Conservation (phyloP, 352 stramenopile species). For the Phytophthora vignae region DNA sequence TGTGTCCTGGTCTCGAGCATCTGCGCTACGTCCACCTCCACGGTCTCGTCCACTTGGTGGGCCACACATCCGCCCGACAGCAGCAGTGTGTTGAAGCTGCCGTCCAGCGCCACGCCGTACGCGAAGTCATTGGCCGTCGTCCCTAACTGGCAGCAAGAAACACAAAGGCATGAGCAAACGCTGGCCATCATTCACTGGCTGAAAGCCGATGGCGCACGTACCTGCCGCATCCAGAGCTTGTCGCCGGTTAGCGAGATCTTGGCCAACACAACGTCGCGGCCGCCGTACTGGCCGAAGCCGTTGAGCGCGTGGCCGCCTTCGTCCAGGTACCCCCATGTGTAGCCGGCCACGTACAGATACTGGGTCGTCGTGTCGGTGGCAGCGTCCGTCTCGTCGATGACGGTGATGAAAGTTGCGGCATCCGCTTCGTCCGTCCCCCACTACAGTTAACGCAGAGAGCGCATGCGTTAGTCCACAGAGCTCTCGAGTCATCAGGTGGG, state of each 20-base stretch:
- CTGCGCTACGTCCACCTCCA: conserved; percentile 55
- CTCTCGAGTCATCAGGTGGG: neutral
- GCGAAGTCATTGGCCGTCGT: conserved; percentile 67
- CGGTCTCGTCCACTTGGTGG: conserved; percentile 46
- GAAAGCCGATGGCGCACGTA: conserved; percentile 9
- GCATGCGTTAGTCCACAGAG: neutral
- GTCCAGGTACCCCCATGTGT: conserved; percentile 79
- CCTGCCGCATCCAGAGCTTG: conserved; percentile 77
- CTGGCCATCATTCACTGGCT: neutral
- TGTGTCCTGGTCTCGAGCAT: conserved; percentile 50
- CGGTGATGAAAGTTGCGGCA: conserved; percentile 56
- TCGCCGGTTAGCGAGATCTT: conserved; percentile 58
- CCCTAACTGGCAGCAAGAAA: conserved; percentile 54
- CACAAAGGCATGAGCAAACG: neutral
- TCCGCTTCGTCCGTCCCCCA: conserved; percentile 63
- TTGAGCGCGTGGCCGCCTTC: conserved; percentile 75
- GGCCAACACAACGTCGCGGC: conserved; percentile 71
- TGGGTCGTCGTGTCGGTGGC: conserved; percentile 19
- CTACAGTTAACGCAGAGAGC: conserved; percentile 24
- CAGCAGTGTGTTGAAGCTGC: conserved; percentile 58
- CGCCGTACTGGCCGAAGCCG: conserved; percentile 72
- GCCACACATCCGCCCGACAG: conserved; percentile 58
- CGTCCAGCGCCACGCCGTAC: conserved; percentile 61
- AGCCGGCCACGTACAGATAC: conserved; percentile 68
- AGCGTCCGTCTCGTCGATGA: conserved; percentile 57